Percentiles rank a stretch among this genome's conserved stretches.
Evolutionary conservation across 2,329 filamentous ascomycete species (phyloP).

Genomic region (Akanthomyces uredinophilus): DNA sequence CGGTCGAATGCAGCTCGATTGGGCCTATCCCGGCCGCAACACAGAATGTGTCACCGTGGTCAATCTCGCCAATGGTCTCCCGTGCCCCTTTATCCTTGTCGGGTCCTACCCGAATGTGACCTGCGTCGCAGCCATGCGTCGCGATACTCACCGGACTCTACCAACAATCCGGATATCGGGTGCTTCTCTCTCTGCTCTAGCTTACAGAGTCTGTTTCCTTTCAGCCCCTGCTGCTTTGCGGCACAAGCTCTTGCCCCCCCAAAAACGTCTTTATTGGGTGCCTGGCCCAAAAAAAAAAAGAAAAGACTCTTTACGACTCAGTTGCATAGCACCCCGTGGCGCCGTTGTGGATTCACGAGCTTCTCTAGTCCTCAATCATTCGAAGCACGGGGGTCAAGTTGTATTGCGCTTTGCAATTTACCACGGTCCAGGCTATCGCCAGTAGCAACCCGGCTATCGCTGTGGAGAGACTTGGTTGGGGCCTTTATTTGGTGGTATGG

Average conservation of each 20-base stretch:
- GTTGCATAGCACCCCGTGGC: neutral
- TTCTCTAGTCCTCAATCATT: neutral
- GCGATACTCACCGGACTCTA: neutral
- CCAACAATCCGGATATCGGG: neutral
- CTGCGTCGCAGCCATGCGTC: constrained; percentile 6
- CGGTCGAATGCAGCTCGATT: neutral
- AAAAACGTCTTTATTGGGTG: no score
- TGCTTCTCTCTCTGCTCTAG: neutral
- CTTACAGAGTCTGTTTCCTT: neutral
- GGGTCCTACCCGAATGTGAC: constrained; percentile 1
- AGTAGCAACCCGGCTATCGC: constrained; percentile 9
- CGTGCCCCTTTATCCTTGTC: neutral
- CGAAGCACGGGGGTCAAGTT: neutral
- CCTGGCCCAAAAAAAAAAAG: no score
- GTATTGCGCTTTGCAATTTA: neutral
- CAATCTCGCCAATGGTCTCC: neutral
- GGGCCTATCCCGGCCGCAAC: neutral
- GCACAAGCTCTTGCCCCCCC: neutral
- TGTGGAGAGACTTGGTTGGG: neutral
- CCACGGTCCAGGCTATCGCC: neutral
- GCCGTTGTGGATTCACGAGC: neutral
- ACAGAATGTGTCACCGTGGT: neutral
- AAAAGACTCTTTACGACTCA: neutral
- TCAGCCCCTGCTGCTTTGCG: neutral
- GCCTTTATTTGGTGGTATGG: neutral